phyloP scores from a whole-genome alignment of 352 stramenopile genomes.

The Phytophthora nicotianae region DNA sequence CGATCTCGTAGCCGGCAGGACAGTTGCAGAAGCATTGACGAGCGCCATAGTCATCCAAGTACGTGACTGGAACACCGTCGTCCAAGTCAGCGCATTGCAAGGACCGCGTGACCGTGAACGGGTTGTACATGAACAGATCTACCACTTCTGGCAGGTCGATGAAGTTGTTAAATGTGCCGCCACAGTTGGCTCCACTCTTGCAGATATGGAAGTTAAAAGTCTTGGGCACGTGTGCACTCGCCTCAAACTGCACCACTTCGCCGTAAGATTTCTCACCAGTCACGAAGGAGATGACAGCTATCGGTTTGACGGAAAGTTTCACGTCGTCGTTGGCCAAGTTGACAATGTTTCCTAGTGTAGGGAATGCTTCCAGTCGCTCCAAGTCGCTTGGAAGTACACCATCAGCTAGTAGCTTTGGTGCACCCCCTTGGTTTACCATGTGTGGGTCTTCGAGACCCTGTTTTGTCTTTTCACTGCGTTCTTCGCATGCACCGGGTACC shows the following conservation, averaged over 20 bases:
- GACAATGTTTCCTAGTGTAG: conserved; percentile 38
- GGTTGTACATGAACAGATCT: conserved; percentile 73
- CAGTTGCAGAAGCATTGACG: conserved; percentile 70
- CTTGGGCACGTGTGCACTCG: conserved; percentile 28
- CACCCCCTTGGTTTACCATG: conserved; percentile 20
- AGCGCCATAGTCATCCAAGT: conserved; percentile 35
- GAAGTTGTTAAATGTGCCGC: conserved; percentile 35
- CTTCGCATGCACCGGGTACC: conserved; percentile 49
- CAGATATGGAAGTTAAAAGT: conserved; percentile 53
- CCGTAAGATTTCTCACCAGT: conserved; percentile 45
- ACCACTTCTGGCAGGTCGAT: conserved; percentile 39
- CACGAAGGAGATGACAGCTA: conserved; percentile 51
- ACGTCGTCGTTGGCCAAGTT: conserved; percentile 17
- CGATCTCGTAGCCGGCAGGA: conserved; percentile 39
- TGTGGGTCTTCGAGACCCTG: conserved; percentile 15
- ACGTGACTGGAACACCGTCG: conserved; percentile 54
- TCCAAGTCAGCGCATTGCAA: conserved; percentile 43
- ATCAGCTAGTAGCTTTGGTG: conserved; percentile 14
- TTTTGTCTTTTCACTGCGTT: conserved; percentile 34
- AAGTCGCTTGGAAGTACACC: conserved; percentile 30
- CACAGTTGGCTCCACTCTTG: conserved; percentile 15
- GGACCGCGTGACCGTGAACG: conserved; percentile 48
- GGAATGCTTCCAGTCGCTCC: conserved; percentile 44
- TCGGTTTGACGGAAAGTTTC: conserved; percentile 10
- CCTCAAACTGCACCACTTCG: conserved; percentile 40